Percentiles rank a stretch among this genome's conserved stretches.
Evolutionary conservation across 1,284 basidiomycete genomes (phyloP).

Genomic region (Mycosarcoma mackinlayi): DNA sequence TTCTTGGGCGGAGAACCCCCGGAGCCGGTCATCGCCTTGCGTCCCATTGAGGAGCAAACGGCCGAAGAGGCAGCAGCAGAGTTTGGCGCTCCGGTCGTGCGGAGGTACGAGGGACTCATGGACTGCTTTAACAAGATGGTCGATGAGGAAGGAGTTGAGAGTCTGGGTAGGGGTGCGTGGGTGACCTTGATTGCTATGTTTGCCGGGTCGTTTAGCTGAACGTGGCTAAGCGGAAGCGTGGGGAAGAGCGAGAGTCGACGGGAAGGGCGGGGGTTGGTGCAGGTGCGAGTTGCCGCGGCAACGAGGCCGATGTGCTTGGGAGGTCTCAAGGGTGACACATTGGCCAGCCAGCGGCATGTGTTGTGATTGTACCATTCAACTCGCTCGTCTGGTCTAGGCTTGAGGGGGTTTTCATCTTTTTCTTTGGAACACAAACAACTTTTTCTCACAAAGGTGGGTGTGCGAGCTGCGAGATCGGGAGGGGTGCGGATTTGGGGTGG

Average conservation of each 20-base stretch:
- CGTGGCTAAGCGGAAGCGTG: not conserved
- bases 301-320: no score
- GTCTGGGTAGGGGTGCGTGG: slow-evolving; percentile 61
- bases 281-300: no score
- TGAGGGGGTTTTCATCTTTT: no score
- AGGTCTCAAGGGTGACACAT: no score
- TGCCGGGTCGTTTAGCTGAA: slow-evolving; percentile 55
- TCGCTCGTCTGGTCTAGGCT: no score
- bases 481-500: no score
- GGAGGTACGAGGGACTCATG: slow-evolving; percentile 57
- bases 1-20: slow-evolving; percentile 52
- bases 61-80: slow-evolving; percentile 55
- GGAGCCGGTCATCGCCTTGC: slow-evolving; percentile 66
- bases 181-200: slow-evolving; percentile 60
- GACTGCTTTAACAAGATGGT: slow-evolving; percentile 66
- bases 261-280: not conserved
- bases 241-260: not conserved
- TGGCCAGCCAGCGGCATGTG: no score
- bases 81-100: slow-evolving; percentile 62
- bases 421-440: no score
- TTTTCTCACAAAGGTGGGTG: no score
- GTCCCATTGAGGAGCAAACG: slow-evolving; percentile 60
- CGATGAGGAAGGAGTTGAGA: slow-evolving; percentile 65
- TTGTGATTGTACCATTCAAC: no score
- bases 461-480: no score